A percentile compares a stretch with the other conserved stretches of the same genome.
Conservation (phyloP, 2,329 filamentous ascomycete species). For the Neophaeococcomyces aloes region DNA sequence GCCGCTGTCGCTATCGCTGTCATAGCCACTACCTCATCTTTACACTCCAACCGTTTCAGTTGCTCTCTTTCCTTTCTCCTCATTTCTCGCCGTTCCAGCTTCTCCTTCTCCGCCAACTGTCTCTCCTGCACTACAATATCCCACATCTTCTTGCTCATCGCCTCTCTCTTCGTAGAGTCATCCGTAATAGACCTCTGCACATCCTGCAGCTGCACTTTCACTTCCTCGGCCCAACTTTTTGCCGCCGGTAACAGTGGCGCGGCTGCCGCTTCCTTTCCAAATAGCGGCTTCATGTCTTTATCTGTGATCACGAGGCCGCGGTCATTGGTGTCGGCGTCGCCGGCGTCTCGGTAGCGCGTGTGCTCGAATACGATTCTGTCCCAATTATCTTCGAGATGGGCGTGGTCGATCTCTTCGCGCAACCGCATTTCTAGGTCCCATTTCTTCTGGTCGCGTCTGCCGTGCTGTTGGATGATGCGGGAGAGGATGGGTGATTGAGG, state of each 20-base stretch:
- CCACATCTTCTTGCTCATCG: not conserved
- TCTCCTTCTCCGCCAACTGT: constrained; percentile 4
- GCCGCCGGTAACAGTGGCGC: not conserved
- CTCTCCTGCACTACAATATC: constrained; percentile 1
- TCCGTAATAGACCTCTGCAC: not conserved
- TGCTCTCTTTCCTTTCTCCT: not conserved
- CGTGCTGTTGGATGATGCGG: not conserved
- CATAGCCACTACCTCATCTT: not conserved
- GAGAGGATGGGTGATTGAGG: constrained; percentile 3
- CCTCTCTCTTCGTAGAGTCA: not conserved
- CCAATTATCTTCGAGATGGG: constrained; percentile 2
- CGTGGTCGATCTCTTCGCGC: constrained; percentile 3
- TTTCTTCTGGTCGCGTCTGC: not conserved
- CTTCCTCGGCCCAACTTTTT: constrained; percentile 3
- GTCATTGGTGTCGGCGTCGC: not conserved
- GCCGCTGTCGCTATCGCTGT: too few species aligned
- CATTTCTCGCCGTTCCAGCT: not conserved
- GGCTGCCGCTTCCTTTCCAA: too few species aligned
- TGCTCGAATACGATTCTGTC: not conserved
- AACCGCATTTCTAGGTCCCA: not conserved
- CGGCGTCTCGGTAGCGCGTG: not conserved
- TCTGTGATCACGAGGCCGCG: too few species aligned
- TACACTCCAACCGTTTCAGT: not conserved
- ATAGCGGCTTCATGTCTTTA: too few species aligned
- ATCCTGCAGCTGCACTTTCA: not conserved